phyloP scores from a whole-genome alignment of 106 monocot genomes.

The Dendrobium chrysotoxum region DNA sequence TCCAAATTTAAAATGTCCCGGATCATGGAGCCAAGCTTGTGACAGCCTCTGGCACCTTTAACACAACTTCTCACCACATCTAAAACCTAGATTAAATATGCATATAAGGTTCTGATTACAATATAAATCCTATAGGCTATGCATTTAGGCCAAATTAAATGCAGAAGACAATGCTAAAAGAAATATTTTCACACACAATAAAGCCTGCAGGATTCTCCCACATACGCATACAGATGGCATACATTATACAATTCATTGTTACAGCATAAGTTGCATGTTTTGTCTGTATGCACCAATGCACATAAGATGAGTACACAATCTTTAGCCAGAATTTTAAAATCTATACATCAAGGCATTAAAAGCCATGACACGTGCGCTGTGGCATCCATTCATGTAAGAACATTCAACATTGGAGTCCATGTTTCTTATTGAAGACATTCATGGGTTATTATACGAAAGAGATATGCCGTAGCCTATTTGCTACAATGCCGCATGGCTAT shows the following conservation, averaged over 20 bases:
- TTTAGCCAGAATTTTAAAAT: neutral
- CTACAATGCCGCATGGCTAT: too few relatives aligned
- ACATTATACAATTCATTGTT: neutral
- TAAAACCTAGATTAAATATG: constrained; percentile 40
- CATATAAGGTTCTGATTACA: neutral
- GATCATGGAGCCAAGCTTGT: constrained; percentile 33
- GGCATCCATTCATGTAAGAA: too few relatives aligned
- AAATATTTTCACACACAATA: neutral
- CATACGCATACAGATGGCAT: neutral
- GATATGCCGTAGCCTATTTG: too few relatives aligned
- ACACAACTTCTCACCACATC: constrained; percentile 66
- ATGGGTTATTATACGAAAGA: too few relatives aligned
- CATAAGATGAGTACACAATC: neutral
- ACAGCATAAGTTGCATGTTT: neutral
- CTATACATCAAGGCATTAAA: neutral
- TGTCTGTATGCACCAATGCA: neutral
- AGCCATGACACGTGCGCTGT: neutral
- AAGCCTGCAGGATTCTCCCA: neutral
- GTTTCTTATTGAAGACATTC: too few relatives aligned
- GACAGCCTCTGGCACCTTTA: constrained; percentile 16
- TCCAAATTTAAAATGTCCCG: constrained; percentile 62
- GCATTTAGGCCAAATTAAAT: neutral
- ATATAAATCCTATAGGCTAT: neutral
- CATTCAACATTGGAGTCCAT: too few relatives aligned
- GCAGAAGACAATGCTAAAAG: neutral